phyloP scores from a whole-genome alignment of 2,329 filamentous ascomycete genomes.

The Alternaria solani region DNA sequence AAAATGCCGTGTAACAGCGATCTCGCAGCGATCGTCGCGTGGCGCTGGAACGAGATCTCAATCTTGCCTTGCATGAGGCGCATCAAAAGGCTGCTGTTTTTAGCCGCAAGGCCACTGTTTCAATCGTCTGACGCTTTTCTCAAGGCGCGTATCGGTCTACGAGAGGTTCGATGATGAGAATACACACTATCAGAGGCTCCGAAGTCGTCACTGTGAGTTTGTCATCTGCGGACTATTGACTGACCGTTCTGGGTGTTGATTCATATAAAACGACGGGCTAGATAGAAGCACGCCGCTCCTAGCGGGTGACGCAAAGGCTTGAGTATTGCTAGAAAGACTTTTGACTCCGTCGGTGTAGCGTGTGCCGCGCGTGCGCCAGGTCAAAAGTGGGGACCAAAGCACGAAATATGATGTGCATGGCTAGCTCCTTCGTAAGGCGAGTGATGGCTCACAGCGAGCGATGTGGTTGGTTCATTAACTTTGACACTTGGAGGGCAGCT shows the following conservation, averaged over 20 bases:
- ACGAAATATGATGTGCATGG: conserved; percentile 16
- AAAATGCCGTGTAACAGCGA: neutral
- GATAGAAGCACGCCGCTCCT: neutral
- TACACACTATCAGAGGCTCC: neutral
- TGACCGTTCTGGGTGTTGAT: neutral
- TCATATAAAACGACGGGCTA: neutral
- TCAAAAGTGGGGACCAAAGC: neutral
- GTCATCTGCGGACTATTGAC: neutral
- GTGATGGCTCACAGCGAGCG: neutral
- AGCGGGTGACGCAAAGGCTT: neutral
- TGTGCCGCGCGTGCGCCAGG: neutral
- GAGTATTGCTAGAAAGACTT: neutral
- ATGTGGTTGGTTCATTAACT: neutral
- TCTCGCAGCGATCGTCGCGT: neutral
- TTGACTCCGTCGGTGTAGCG: neutral
- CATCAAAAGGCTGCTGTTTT: neutral
- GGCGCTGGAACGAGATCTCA: neutral
- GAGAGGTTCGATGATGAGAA: neutral
- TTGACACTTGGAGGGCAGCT: neutral
- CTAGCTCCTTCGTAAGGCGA: conserved; percentile 2
- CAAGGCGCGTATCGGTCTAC: neutral
- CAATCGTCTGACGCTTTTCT: neutral
- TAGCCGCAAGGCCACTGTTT: neutral
- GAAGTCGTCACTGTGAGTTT: neutral
- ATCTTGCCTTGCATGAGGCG: neutral